A percentile compares a stretch with the other conserved stretches of the same genome.
These are phyloP conservation scores for Olyra latifolia DNA, from an alignment of 176 grass and related monocot genomes.

Conservation along the genomic window DNA sequence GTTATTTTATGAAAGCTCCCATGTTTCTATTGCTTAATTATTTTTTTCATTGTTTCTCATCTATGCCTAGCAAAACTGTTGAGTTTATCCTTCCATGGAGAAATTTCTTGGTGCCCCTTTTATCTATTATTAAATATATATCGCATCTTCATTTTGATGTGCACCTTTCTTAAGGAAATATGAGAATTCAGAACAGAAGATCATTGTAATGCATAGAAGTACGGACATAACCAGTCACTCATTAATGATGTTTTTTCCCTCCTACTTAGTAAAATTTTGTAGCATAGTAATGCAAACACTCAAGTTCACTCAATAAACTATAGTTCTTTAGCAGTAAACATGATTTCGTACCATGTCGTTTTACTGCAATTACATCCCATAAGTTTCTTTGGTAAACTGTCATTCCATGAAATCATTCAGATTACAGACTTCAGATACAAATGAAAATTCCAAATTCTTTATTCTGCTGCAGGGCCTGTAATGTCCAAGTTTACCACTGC, in stretches of 20 bases:
- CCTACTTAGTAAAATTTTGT: background rate
- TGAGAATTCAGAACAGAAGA: background rate
- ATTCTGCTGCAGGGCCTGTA: constrained; percentile 52
- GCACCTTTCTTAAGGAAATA: background rate
- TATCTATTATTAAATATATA: background rate
- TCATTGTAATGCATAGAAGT: background rate
- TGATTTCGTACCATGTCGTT: constrained; percentile 22
- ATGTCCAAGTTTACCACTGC: constrained; percentile 76
- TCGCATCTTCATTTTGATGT: background rate
- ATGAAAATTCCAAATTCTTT: constrained; percentile 5
- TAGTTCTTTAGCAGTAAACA: background rate
- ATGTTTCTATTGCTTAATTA: constrained; percentile 37
- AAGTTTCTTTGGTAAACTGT: constrained; percentile 2
- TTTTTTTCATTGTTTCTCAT: constrained; percentile 27
- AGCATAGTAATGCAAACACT: background rate
- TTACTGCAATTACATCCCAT: background rate
- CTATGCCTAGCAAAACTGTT: constrained; percentile 4
- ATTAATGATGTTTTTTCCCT: background rate
- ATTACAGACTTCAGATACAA: constrained; percentile 9
- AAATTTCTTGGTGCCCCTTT: background rate
- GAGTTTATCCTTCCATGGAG: constrained; percentile 16
- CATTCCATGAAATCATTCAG: constrained; percentile 3
- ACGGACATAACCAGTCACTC: background rate
- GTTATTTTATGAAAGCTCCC: constrained; percentile 44
- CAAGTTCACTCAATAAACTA: constrained; percentile 7